Percentiles rank a stretch among this genome's conserved stretches.
Evolutionary conservation across 2,329 filamentous ascomycete genomes (phyloP).

Genomic region (Colletotrichum sidae): DNA sequence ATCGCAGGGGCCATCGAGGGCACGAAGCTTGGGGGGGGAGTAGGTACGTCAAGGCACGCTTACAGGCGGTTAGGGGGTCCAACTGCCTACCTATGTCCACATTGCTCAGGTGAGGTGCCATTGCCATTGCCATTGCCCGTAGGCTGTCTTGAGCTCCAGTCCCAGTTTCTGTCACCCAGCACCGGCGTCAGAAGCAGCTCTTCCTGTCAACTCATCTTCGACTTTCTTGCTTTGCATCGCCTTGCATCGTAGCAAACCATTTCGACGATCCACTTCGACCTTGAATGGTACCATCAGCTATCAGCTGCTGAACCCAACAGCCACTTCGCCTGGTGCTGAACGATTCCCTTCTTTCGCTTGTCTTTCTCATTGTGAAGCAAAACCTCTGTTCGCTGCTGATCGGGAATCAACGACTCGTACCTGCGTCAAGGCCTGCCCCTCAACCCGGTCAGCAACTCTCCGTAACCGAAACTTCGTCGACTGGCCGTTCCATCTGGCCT

Average conservation of each 20-base stretch:
- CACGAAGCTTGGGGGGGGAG: too few species aligned
- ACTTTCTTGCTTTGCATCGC: too few species aligned
- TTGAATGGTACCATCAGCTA: too few species aligned
- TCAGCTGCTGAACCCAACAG: conserved; percentile 1
- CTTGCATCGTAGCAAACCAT: too few species aligned
- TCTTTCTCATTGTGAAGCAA: conserved; percentile 10
- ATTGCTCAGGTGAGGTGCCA: background rate
- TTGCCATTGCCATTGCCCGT: too few species aligned
- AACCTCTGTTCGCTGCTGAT: conserved; percentile 11
- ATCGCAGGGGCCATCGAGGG: too few species aligned
- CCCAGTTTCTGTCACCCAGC: conserved; percentile 11
- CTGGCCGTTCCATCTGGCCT: conserved; percentile 7
- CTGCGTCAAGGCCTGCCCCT: conserved; percentile 7
- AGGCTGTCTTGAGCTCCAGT: conserved; percentile 35
- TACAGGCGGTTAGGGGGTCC: too few species aligned
- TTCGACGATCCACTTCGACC: too few species aligned
- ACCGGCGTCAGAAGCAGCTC: conserved; percentile 18
- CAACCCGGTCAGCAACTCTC: conserved; percentile 5
- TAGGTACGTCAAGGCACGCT: conserved; percentile 17
- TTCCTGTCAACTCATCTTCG: conserved; percentile 14
- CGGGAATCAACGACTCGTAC: conserved; percentile 1
- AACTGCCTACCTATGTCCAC: conserved; percentile 13
- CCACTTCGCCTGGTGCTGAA: conserved; percentile 2
- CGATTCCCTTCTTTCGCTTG: conserved; percentile 7
- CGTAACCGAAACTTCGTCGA: conserved; percentile 7